Evolutionary conservation across 1,284 basidiomycete species (phyloP), one percentile per base, ranked within the genome.

Genomic region (Laetiporus sulphureus): DNA sequence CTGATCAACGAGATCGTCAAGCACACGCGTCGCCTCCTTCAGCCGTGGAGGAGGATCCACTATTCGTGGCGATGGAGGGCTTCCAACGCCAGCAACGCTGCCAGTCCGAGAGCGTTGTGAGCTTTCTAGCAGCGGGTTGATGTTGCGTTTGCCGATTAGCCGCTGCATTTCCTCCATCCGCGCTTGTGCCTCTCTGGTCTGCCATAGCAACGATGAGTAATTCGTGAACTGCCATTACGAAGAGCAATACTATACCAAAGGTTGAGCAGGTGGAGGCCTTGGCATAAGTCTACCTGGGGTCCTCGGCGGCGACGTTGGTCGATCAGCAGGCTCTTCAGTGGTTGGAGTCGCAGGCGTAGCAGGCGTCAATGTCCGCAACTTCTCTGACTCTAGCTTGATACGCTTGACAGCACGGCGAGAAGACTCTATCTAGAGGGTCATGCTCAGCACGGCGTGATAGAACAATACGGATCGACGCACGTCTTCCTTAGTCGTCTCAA

Each of bases 121-220:
- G 5, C 53, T 57, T 32, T 79, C 78, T n/a, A n/a, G n/a, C 25
- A 27, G 13, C 13, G 25, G 25, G 25, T 13, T 27, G n/a, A 59
- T 68, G 50, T 74, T 67, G 49, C 86, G 69, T 50, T 67, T 73
- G 30, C 68, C 64, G 45, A 90, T 86, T 41, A 86, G 66, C 47
- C 74, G 71, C 21, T 77, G 72, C 86, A 89, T 85, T 57, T 89
- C 85, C 51, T 85, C 77, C 66, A 86, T 71, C 18, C 85, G 77
- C 22, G 79, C 78, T 52, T 79, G 77, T 24, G 83, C 83, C 42
- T 79, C 85, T 55, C 64, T 79, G 10, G 72, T 81, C 87, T 89
- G 54, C 21, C 19, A 15, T 12, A 21, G 29, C 32, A 23, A 29
- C 6, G 11, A 31, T 45, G 16, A 48, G 32, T 32, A n/a, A 27